Evolutionary conservation across 768 basidiomycete species (phyloP).

Genomic region (Hygrophoropsis aurantiaca): DNA sequence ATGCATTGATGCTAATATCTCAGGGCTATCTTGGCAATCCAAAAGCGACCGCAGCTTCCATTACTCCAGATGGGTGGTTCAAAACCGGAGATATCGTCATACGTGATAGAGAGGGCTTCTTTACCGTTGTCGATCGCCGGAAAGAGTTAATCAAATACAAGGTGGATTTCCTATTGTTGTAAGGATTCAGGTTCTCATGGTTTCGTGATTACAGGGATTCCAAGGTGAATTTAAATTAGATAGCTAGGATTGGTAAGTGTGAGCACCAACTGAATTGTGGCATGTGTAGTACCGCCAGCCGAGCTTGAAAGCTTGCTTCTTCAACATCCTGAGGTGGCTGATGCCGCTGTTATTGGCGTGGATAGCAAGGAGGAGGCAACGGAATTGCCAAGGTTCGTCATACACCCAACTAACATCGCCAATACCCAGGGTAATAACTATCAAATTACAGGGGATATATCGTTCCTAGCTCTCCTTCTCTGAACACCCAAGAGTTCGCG

Average conservation of each 20-base stretch:
- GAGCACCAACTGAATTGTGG: neutral
- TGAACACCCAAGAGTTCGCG: conserved; percentile 41
- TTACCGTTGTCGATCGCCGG: conserved; percentile 69
- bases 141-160: conserved; percentile 83
- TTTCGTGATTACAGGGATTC: conserved; percentile 55
- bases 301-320: conserved; percentile 79
- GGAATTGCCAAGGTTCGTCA: conserved; percentile 69
- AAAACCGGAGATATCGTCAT: conserved; percentile 84
- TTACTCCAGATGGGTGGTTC: conserved; percentile 79
- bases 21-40: conserved; percentile 78
- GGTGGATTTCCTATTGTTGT: conserved; percentile 20
- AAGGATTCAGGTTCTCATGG: neutral
- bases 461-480: conserved; percentile 22
- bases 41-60: conserved; percentile 63
- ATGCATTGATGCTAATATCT: neutral
- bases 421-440: neutral
- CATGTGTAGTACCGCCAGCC: conserved; percentile 70
- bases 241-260: too few species aligned
- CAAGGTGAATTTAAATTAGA: conserved; percentile 54
- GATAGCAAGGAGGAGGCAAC: conserved; percentile 67
- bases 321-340: conserved; percentile 72
- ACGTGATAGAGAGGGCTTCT: conserved; percentile 68
- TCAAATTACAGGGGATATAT: conserved; percentile 54
- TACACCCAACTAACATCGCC: neutral
- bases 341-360: conserved; percentile 81